Evolutionary conservation across 805 yeast genomes (phyloP).

Genomic region (Zygosaccharomyces siamensis): DNA sequence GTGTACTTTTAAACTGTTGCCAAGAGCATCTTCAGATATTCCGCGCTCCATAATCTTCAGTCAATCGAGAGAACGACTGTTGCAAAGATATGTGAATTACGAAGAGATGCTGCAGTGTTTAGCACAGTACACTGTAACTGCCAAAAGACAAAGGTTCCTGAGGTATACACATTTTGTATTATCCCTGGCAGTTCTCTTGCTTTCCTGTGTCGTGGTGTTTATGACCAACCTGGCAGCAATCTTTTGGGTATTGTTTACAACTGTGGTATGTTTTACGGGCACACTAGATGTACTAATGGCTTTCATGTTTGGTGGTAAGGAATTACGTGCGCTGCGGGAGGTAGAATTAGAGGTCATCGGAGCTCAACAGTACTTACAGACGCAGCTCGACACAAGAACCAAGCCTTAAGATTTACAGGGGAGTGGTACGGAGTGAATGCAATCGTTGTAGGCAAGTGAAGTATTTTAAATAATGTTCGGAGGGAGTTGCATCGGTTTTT

Average conservation of each 20-base stretch:
- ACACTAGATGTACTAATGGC: constrained; percentile 73
- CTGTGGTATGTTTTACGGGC: constrained; percentile 60
- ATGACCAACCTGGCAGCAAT: constrained; percentile 71
- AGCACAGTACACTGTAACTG: constrained; percentile 46
- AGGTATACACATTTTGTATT: constrained; percentile 58
- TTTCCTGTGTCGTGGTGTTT: constrained; percentile 49
- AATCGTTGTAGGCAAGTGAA: neutral
- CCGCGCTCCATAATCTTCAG: constrained; percentile 5
- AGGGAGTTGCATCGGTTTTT: neutral
- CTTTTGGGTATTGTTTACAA: constrained; percentile 54
- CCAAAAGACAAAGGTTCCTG: constrained; percentile 57
- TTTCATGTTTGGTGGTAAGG: constrained; percentile 73
- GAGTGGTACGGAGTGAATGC: no score
- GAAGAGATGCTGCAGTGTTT: constrained; percentile 48
- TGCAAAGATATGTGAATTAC: constrained; percentile 33
- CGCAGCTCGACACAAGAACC: constrained; percentile 10
- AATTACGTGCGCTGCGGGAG: constrained; percentile 70
- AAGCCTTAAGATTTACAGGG: neutral
- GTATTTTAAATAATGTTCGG: neutral
- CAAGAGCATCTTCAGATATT: constrained; percentile 9
- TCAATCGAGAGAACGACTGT: constrained; percentile 11
- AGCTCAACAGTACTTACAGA: constrained; percentile 15
- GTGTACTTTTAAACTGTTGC: constrained; percentile 38
- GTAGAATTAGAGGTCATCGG: constrained; percentile 63
- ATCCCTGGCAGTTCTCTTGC: constrained; percentile 51